These are phyloP conservation scores for Tetrahymena thermophila DNA, from an alignment of 73 alveolate genomes.

Conservation along the genomic window DNA sequence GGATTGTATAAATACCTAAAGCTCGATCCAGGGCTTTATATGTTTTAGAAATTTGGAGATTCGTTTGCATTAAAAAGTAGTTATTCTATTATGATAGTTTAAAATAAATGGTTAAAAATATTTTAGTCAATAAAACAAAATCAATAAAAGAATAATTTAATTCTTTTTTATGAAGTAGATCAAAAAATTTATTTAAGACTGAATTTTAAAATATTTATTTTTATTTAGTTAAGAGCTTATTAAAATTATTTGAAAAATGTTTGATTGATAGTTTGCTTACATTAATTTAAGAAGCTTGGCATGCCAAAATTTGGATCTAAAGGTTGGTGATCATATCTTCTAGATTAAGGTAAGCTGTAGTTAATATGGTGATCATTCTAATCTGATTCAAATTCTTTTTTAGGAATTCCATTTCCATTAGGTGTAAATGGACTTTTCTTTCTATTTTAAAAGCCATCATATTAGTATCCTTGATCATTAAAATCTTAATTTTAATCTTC, in stretches of 20 bases:
- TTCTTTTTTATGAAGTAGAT: too few species aligned
- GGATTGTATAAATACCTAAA: background rate
- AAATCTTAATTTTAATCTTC: background rate
- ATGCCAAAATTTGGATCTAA: background rate
- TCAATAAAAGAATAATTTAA: too few species aligned
- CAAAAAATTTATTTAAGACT: too few species aligned
- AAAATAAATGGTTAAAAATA: background rate
- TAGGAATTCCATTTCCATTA: background rate
- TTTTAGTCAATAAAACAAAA: too few species aligned
- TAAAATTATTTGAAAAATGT: too few species aligned
- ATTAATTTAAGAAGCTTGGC: background rate
- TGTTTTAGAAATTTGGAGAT: background rate
- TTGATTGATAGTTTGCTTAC: background rate
- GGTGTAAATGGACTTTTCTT: background rate
- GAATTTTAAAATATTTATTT: too few species aligned
- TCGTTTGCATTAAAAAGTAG: background rate
- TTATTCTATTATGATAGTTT: background rate
- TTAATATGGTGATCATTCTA: background rate
- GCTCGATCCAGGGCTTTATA: background rate
- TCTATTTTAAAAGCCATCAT: background rate
- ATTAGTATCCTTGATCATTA: background rate
- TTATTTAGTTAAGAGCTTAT: too few species aligned
- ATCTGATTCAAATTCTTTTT: background rate
- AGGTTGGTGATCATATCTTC: background rate
- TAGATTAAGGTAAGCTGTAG: background rate